Evolutionary conservation across 352 stramenopile species (phyloP), one percentile per base, ranked within the genome.

Genomic region (Globisporangium acanthophoron): DNA sequence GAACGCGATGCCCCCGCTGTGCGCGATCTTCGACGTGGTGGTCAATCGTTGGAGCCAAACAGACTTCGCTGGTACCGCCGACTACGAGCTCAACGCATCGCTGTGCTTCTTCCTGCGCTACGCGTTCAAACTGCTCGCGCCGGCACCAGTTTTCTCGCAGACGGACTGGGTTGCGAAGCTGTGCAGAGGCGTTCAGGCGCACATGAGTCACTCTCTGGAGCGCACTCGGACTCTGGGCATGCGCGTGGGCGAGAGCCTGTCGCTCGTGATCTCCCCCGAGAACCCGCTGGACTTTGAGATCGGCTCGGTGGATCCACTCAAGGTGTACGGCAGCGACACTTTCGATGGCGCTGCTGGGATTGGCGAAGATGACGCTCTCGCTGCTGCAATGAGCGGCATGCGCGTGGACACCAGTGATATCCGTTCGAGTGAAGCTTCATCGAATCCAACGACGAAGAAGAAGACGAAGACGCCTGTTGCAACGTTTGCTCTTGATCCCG

Each of bases 101-200:
- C 67, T 87, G 21, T 73, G 64, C 8, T 87, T 88, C 43, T 92
- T 90, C 57, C 57, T 92, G 20, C 76, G 76, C 39, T 87, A 85
- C 40, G 69, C 65, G n/a, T 62, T 90, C 41, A 58, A 61, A 7
- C 59, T 61, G 24, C 54, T 92, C 16, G 52, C 64, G 33, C 61
- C 6, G 21, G 49, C 21, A 52, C 62, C 40, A 15, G 33, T 45
- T 33, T 76, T 83, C n/a, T 52, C 39, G 3, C 37, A 76, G 4
- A 67, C 66, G 24, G 76, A 87, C 47, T 92, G 82, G 79, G 76
- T 77, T 13, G 69, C 75, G 20, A 83, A 84, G 59, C 45, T 92
- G 13, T 89, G 79, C 56, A 83, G 87, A 56, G 82, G 82, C 13
- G 76, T 92, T 3, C 82, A 92, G 67, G 65, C 75, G 13, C 80